A percentile compares a stretch with the other conserved stretches of the same genome.
Evolutionary conservation across 768 basidiomycete species (phyloP).

Genomic region (Lactarius deliciosus): DNA sequence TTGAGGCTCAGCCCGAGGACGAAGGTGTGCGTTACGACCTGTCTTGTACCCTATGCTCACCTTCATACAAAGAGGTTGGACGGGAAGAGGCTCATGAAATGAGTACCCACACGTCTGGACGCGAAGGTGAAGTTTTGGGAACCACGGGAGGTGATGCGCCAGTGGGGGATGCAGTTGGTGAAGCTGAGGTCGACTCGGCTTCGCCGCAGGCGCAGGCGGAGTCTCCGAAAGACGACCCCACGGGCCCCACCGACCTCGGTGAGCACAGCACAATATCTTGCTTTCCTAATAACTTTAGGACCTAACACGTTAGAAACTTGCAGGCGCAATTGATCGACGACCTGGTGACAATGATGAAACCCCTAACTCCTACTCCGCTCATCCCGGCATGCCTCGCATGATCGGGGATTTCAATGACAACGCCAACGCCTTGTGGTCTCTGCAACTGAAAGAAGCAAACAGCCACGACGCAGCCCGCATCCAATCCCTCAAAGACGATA

Average conservation of each 20-base stretch:
- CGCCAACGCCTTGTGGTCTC: slow-evolving; percentile 6
- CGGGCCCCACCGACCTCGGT: background rate
- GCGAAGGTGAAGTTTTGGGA: background rate
- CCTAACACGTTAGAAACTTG: background rate
- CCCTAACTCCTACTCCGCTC: background rate
- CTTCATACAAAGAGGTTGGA: background rate
- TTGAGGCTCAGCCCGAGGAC: no score
- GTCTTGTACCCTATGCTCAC: background rate
- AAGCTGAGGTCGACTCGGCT: background rate
- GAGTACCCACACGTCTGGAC: background rate
- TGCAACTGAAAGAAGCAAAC: background rate
- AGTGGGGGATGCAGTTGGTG: background rate
- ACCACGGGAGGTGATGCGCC: background rate
- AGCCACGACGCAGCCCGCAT: background rate
- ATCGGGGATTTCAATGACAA: background rate
- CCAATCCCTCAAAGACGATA: background rate
- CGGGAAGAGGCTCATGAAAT: background rate
- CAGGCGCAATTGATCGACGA: background rate
- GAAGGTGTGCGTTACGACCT: background rate
- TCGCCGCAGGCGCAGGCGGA: background rate
- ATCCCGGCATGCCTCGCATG: background rate
- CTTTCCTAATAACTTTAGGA: background rate
- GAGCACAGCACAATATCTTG: background rate
- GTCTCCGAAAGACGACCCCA: background rate
- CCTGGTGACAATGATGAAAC: background rate